Percentiles rank a stretch among this genome's conserved stretches.
Evolutionary conservation across 73 alveolate species (phyloP).

Genomic region (Halteria grandinella): DNA sequence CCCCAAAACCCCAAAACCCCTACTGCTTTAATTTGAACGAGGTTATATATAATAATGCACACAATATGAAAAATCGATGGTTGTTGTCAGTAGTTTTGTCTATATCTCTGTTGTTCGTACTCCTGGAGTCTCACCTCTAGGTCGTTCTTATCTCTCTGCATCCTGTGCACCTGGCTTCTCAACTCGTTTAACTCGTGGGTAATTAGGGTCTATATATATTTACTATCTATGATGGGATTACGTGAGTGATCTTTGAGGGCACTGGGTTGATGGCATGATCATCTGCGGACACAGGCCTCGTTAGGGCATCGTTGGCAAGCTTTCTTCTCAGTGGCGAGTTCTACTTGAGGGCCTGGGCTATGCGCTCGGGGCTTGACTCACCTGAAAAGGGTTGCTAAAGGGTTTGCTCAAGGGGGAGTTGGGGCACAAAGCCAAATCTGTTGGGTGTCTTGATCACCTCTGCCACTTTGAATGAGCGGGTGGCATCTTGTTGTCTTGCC

Average conservation of each 20-base stretch:
- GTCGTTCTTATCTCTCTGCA: conserved; percentile 22
- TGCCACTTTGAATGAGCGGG: background rate
- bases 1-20: no score
- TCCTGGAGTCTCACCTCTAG: conserved; percentile 1
- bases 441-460: background rate
- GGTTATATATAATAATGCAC: no score
- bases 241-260: conserved; percentile 39
- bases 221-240: background rate
- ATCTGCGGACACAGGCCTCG: background rate
- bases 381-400: background rate
- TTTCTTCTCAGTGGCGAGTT: conserved; percentile 19
- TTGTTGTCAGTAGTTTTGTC: no score
- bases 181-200: conserved; percentile 11
- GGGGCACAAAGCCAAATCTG: conserved; percentile 9
- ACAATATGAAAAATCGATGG: background rate
- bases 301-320: conserved; percentile 3
- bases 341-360: conserved; percentile 36
- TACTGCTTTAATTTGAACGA: no score
- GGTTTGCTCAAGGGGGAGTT: background rate
- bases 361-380: conserved; percentile 33
- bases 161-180: background rate
- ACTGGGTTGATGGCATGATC: background rate
- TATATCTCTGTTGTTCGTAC: no score
- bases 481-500: background rate
- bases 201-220: conserved; percentile 5